Evolutionary conservation across 1,284 basidiomycete species (phyloP).

Genomic region (Agroathelia rolfsii): DNA sequence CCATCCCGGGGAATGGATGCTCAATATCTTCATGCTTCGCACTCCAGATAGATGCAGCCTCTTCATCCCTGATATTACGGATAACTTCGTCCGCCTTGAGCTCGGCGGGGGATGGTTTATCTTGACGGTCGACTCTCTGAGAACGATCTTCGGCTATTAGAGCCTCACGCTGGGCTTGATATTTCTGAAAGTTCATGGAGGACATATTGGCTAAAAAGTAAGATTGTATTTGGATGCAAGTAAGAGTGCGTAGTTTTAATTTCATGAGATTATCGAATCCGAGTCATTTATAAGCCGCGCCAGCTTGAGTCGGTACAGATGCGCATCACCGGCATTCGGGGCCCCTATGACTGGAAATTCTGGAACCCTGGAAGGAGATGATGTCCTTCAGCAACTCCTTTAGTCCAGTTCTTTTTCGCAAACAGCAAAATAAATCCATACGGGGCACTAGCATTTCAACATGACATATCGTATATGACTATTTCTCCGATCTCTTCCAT

Average conservation of each 20-base stretch:
- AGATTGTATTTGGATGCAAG: not conserved
- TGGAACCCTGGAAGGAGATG: no score
- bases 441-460: no score
- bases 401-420: no score
- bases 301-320: no score
- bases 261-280: no score
- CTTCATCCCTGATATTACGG: conserved; percentile 40
- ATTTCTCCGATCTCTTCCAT: conserved; percentile 35
- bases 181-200: conserved; percentile 24
- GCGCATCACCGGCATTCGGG: no score
- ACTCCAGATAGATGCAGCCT: conserved; percentile 49
- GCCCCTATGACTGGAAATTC: no score
- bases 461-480: no score
- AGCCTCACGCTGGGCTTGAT: conserved; percentile 30
- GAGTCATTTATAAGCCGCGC: no score
- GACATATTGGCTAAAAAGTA: conserved; percentile 14
- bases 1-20: conserved; percentile 68
- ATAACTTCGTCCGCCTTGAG: conserved; percentile 44
- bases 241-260: not conserved
- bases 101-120: conserved; percentile 29
- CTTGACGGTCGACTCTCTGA: conserved; percentile 28
- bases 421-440: no score
- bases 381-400: no score
- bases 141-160: conserved; percentile 44
- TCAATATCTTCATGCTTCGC: conserved; percentile 40